Base-by-base conservation (phyloP, 495 filamentous ascomycete species). In the Penicillium arizonense region DNA sequence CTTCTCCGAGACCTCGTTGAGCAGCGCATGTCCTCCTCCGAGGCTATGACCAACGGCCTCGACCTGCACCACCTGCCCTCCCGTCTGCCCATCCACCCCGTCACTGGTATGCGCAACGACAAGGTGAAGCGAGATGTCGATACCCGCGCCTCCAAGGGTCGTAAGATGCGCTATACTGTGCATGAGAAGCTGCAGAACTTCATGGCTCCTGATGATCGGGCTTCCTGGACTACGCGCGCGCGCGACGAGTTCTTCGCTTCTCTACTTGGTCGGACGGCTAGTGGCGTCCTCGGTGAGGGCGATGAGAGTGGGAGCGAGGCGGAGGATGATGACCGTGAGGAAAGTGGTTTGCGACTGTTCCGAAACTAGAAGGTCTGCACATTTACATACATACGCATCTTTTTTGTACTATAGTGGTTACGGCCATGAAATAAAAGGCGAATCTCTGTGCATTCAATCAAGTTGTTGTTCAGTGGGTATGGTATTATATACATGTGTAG, bases 111-210 rank as follows among this genome's bases (percentile, higher is more conserved):
- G 66, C 87, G 85, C 67, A 90, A 92, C 59, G 88, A 87, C 44
- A 94, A 92, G 67, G 83, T 84, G 16, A 86, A 87, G 71, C 88
- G 89, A 57, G 77, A 84, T 32, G 86, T 97, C 14, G 94, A 98
- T 72, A 90, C 91, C 13, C 93, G 90, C 58, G 95, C 95, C 10
- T 96, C 90, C 60, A 97, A 97, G 73, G 94, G 94, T 5, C 76
- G 94, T 45, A 98, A 96, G 72, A 81, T 98, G 82, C 76, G 87
- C 39, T 97, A 88, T 71, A 90, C 87, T 41, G 91, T 97, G 14
- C 93, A 97, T 61, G 91, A 97, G 75, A 97, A 96, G 70, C 69
- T 98, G 55, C 89, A 94, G 75, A 97, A 97, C 73, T 97, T 97
- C 65, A 96, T 97, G 92, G 92, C 91, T 26, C 87, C 93, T 0